Conservation (phyloP, 2,329 filamentous ascomycete species). For the Alternaria angustiovoidea region DNA sequence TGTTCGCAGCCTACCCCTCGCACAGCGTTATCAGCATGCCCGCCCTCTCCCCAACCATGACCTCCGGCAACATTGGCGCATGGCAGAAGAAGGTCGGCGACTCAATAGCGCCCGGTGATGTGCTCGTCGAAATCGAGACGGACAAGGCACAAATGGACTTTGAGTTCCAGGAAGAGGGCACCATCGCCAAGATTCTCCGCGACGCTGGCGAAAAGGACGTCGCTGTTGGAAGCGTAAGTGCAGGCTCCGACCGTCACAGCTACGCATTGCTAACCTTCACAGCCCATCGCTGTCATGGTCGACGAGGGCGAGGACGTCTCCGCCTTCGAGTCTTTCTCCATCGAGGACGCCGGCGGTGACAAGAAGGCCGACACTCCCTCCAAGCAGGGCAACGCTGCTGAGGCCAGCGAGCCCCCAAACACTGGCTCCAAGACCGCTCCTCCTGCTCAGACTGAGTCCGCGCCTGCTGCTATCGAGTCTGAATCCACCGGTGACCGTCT, state of each 20-base stretch:
- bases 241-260: neutral
- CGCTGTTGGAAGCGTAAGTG: constrained; percentile 84
- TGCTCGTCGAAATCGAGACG: constrained; percentile 97
- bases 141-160: constrained; percentile 99
- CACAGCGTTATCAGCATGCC: constrained; percentile 98
- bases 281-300: constrained; percentile 96
- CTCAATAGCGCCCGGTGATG: constrained; percentile 85
- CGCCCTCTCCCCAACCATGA: constrained; percentile 97
- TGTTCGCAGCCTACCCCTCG: constrained; percentile 80
- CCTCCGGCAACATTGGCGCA: constrained; percentile 89
- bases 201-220: constrained; percentile 94
- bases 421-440: constrained; percentile 68
- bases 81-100: constrained; percentile 99
- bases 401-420: constrained; percentile 67
- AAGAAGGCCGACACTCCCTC: constrained; percentile 69
- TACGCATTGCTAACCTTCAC: constrained; percentile 35
- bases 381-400: constrained; percentile 67
- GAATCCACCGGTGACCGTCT: constrained; percentile 78
- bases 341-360: constrained; percentile 90
- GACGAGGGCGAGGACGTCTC: constrained; percentile 88
- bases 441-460: constrained; percentile 56
- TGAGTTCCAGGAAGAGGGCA: constrained; percentile 98
- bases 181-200: constrained; percentile 92
- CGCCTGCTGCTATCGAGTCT: constrained; percentile 72
- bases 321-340: constrained; percentile 86